These are phyloP conservation scores for Magnolia changhungtana DNA, from an alignment of 164 flowering plant genomes.

Conservation along the genomic window DNA sequence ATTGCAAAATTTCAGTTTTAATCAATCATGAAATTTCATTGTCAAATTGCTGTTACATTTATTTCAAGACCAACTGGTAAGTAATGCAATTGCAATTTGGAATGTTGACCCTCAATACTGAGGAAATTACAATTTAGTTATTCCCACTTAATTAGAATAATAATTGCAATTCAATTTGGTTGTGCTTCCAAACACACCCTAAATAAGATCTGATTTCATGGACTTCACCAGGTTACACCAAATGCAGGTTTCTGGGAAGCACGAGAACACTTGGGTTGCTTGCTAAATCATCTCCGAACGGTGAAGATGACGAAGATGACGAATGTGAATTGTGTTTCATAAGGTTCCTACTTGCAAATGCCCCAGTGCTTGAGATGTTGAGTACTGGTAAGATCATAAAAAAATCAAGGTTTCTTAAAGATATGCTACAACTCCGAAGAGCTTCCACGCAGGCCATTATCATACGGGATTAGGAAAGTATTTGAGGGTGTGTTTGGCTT, in stretches of 20 bases:
- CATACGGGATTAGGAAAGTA: no score
- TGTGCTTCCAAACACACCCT: no score
- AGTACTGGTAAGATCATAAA: constrained; percentile 13
- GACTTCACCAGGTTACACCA: constrained; percentile 19
- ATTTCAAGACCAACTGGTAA: no score
- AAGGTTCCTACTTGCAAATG: constrained; percentile 42
- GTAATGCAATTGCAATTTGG: no score
- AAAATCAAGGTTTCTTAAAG: constrained; percentile 12
- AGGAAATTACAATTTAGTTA: no score
- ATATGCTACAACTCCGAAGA: constrained; percentile 41
- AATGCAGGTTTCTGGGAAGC: constrained; percentile 18
- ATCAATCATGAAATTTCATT: background rate
- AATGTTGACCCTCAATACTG: no score
- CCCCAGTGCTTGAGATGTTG: constrained; percentile 54
- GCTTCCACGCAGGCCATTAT: constrained; percentile 39
- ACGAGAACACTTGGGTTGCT: constrained; percentile 19
- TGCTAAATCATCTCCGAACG: constrained; percentile 28
- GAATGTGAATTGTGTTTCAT: constrained; percentile 42
- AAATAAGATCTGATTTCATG: no score
- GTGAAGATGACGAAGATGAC: constrained; percentile 33
- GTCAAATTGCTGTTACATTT: no score
- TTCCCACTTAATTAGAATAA: no score
- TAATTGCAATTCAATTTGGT: no score
- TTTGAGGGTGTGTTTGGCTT: no score
- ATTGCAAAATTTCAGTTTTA: background rate